Evolutionary conservation across 257 asterid species (phyloP).

Genomic region (Petrea volubilis): DNA sequence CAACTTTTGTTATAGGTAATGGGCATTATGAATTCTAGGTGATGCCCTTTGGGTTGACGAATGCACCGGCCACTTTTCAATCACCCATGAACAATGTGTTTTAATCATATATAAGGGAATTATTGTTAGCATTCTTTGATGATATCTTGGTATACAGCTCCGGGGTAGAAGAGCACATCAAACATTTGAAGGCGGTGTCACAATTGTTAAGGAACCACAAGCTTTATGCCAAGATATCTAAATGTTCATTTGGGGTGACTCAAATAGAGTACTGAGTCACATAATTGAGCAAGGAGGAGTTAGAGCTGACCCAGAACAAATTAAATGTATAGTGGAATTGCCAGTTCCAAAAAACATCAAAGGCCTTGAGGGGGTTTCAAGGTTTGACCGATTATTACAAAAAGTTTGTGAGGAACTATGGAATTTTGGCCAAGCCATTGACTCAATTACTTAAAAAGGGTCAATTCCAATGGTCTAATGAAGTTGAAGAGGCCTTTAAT

Average conservation of each 20-base stretch:
- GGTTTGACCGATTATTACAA: background rate
- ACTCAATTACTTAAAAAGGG: background rate
- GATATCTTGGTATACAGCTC: background rate
- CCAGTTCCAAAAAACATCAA: background rate
- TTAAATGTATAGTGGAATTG: background rate
- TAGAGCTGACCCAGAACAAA: background rate
- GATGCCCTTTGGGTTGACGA: background rate
- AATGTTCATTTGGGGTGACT: background rate
- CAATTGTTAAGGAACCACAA: background rate
- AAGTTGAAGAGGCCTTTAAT: background rate
- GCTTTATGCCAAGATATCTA: background rate
- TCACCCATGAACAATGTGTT: background rate
- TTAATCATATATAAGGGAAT: background rate
- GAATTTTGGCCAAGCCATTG: background rate
- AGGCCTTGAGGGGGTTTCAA: background rate
- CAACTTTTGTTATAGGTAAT: background rate
- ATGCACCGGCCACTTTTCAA: too few species aligned
- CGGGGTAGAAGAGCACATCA: background rate
- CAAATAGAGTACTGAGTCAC: background rate
- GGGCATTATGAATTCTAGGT: background rate
- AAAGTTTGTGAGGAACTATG: background rate
- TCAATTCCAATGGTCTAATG: background rate
- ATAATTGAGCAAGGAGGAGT: background rate
- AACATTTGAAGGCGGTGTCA: background rate
- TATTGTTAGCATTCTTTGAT: background rate